Evolutionary conservation across 2,329 filamentous ascomycete species (phyloP).

Genomic region (Aureobasidium sp.): DNA sequence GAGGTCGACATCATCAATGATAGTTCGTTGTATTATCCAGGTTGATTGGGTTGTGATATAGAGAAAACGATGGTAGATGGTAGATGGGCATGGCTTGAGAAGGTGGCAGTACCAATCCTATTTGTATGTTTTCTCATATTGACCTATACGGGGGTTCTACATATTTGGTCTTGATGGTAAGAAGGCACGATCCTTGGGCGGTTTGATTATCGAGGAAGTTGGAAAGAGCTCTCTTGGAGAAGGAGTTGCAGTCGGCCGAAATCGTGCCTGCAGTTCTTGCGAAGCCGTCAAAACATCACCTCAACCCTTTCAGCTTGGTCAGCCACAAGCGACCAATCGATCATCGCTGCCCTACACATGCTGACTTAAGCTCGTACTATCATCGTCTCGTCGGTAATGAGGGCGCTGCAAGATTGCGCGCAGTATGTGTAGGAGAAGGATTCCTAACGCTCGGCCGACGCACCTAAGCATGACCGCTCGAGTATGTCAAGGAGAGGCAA

Average conservation of each 20-base stretch:
- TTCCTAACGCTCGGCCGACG: background rate
- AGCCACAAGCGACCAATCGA: background rate
- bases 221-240: background rate
- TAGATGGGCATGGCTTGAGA: background rate
- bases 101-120: background rate
- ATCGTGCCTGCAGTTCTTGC: background rate
- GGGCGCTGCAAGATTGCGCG: background rate
- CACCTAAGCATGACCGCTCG: background rate
- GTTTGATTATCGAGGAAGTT: background rate
- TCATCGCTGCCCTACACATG: background rate
- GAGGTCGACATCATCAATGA: background rate
- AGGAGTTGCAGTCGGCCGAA: background rate
- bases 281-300: background rate
- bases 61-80: background rate
- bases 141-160: background rate
- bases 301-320: background rate
- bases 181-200: background rate
- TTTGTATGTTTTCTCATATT: background rate
- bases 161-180: too few species aligned
- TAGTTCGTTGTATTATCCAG: background rate
- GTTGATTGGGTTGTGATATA: background rate
- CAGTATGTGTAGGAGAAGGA: background rate
- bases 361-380: background rate
- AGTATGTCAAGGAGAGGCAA: background rate
- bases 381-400: background rate